Evolutionary conservation across 768 basidiomycete species (phyloP).

Genomic region (Auriscalpium vulgare): DNA sequence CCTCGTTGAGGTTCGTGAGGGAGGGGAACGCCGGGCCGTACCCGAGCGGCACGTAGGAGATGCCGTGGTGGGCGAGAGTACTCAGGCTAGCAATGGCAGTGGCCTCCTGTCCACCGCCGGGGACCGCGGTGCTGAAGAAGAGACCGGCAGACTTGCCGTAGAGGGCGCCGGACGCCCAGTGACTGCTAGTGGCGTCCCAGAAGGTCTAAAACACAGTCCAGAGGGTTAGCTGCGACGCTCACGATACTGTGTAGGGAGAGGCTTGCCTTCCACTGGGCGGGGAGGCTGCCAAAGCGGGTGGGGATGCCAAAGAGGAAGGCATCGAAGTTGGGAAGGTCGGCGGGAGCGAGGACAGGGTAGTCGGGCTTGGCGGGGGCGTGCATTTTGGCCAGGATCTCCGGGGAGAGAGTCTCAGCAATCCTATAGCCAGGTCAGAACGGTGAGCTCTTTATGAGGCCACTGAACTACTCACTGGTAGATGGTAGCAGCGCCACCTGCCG

Average conservation of each 20-base stretch:
- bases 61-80: conserved; percentile 65
- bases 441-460: background rate
- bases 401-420: conserved; percentile 70
- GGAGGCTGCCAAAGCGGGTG: conserved; percentile 75
- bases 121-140: conserved; percentile 65
- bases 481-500: conserved; percentile 35
- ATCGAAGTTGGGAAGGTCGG: conserved; percentile 53
- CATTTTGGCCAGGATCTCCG: conserved; percentile 60
- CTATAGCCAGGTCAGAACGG: conserved; percentile 26
- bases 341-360: conserved; percentile 59
- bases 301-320: conserved; percentile 72
- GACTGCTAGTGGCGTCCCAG: conserved; percentile 66
- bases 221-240: background rate
- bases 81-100: conserved; percentile 46
- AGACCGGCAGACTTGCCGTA: conserved; percentile 70
- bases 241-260: background rate
- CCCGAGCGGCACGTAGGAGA: conserved; percentile 66
- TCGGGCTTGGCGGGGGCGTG: conserved; percentile 61
- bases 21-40: conserved; percentile 42
- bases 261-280: conserved; percentile 70
- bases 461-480: conserved; percentile 36
- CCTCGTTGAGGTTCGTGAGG: conserved; percentile 36
- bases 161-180: conserved; percentile 54
- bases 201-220: conserved; percentile 39
- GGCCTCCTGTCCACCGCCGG: conserved; percentile 74